Base-by-base conservation (phyloP, 2,329 filamentous ascomycete genomes). In the Aaosphaeria arxii region DNA sequence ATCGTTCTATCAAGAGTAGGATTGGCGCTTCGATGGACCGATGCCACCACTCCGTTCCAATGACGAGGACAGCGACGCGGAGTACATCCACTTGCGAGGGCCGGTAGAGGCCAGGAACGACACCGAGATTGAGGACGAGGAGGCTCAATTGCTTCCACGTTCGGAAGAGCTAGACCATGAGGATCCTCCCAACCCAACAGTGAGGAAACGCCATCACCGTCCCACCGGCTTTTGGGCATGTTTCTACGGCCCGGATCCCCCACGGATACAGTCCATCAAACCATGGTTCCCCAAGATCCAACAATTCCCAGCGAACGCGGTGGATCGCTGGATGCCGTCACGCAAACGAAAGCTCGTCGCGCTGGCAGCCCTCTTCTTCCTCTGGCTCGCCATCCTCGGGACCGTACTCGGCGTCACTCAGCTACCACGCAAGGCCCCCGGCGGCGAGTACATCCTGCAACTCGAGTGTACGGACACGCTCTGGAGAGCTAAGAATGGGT, bases 401-500 rank as follows among this genome's bases (percentile, higher is more conserved):
- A 24, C 17, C 17, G 17, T 24, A 24, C 17, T 24, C 17, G 17
- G 17, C 17, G 17, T 24, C 17, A 24, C 17, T 2, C 2, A 24
- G 17, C 17, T 24, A 3, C 17, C 17, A 24, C 17, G 17, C 17
- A 24, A 24, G 17, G 17, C 17, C 17, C 17, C 17, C 17, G 17
- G 17, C 17, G 83, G 80, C 40, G 87, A 83, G 73, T 83, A 85
- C 42, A 86, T 88, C 0, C 72, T 78, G 45, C 78, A 79, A 47
- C 81, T 92, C 39, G 77, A 82, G 32, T 94, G 89, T 67, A 79
- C 79, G n/a, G 77, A 80, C 44, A 80, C 83, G 6, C 88, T 88
- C 61, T 94, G 88, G 87, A 70, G 62, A 44, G 74, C 81, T 11
- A 85, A 85, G 41, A 91, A 91, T 59, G 72, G 71, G 9, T 94